A percentile compares a stretch with the other conserved stretches of the same genome.
Evolutionary conservation across 2,329 filamentous ascomycete genomes (phyloP).

Genomic region (Dendrostoma leiphaemia): DNA sequence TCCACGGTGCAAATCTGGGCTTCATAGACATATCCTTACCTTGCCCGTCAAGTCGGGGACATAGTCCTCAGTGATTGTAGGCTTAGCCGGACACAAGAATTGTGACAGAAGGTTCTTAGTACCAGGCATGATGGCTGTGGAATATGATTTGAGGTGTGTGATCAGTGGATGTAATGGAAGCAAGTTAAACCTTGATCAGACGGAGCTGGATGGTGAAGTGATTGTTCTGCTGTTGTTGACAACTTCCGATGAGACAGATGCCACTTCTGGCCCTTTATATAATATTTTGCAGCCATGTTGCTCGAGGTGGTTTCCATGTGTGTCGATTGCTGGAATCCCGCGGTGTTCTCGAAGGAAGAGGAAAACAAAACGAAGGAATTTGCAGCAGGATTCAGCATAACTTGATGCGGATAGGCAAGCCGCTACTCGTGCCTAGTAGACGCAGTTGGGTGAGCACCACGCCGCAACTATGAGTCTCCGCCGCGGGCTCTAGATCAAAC

Average conservation of each 20-base stretch:
- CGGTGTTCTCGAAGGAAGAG: not conserved
- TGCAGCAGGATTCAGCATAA: not conserved
- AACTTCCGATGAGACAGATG: not conserved
- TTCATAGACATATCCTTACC: too few relatives aligned
- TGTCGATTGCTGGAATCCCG: not conserved
- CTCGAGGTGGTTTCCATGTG: not conserved
- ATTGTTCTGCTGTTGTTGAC: not conserved
- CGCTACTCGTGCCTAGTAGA: not conserved
- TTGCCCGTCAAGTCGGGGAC: conserved; percentile 1
- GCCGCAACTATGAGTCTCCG: too few relatives aligned
- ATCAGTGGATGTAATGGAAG: not conserved
- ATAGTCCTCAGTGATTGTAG: not conserved
- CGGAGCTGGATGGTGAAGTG: not conserved
- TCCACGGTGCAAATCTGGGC: not conserved
- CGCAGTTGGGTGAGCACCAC: too few relatives aligned
- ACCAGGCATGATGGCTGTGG: not conserved
- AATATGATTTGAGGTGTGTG: not conserved
- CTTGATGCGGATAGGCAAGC: not conserved
- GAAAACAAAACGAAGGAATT: not conserved
- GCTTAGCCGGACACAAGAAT: not conserved
- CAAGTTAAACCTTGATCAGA: not conserved
- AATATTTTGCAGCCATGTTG: not conserved
- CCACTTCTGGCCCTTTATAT: not conserved
- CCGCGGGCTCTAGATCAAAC: not conserved
- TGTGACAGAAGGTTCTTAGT: not conserved